Evolutionary conservation across 495 filamentous ascomycete species (phyloP).

Genomic region (Aspergillus steynii): DNA sequence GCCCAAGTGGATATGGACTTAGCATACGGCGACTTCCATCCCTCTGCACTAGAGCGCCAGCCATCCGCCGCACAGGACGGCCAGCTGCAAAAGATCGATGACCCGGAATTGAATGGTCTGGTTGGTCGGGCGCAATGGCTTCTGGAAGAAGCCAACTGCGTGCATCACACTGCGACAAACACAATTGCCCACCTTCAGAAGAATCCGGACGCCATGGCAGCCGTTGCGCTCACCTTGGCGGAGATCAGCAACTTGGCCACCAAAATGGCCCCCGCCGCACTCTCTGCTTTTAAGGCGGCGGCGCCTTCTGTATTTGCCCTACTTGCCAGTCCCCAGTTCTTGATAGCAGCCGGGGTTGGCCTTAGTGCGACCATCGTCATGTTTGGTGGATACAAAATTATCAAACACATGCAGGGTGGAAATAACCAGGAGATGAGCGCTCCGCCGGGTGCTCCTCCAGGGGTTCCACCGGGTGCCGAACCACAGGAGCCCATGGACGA

Average conservation of each 20-base stretch:
- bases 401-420: constrained; percentile 70
- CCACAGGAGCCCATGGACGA: constrained; percentile 51
- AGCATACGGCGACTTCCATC: constrained; percentile 69
- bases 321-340: constrained; percentile 86
- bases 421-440: constrained; percentile 9
- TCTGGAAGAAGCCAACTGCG: constrained; percentile 80
- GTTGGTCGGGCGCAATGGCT: constrained; percentile 69
- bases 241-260: constrained; percentile 80
- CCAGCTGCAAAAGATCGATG: constrained; percentile 36
- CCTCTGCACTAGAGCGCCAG: constrained; percentile 38
- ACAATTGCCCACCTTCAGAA: constrained; percentile 87
- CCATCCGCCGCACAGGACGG: constrained; percentile 23
- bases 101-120: constrained; percentile 62
- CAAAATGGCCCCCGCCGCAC: constrained; percentile 82
- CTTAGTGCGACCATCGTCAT: constrained; percentile 90
- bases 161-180: constrained; percentile 78
- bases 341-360: constrained; percentile 86
- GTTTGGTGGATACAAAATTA: constrained; percentile 94
- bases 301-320: constrained; percentile 85
- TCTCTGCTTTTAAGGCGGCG: constrained; percentile 70
- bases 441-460: constrained; percentile 7
- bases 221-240: constrained; percentile 87
- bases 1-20: constrained; percentile 82
- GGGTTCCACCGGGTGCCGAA: constrained; percentile 8
- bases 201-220: constrained; percentile 90